Evolutionary conservation across 2,329 filamentous ascomycete species (phyloP).

Genomic region (Xylariaceae sp.): DNA sequence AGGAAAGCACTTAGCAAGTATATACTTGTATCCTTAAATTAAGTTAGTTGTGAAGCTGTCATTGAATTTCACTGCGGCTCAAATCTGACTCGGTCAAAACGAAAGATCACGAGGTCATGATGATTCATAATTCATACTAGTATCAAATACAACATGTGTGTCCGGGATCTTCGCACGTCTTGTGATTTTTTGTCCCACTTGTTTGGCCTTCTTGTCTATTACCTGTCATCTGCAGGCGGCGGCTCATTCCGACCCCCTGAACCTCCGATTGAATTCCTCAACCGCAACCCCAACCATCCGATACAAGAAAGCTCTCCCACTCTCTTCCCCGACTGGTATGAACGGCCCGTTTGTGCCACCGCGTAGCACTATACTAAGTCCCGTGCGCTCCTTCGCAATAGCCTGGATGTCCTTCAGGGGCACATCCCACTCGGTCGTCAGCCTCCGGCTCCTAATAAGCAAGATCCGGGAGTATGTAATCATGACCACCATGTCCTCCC

Average conservation of each 20-base stretch:
- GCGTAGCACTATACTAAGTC: slow-evolving; percentile 84
- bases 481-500: slow-evolving; percentile 87
- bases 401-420: slow-evolving; percentile 95
- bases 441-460: slow-evolving; percentile 81
- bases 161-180: not conserved
- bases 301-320: slow-evolving; percentile 65
- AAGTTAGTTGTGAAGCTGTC: not conserved
- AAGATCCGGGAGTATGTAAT: slow-evolving; percentile 87
- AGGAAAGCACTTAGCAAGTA: not conserved
- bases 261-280: slow-evolving; percentile 68
- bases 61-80: no score
- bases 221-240: no score
- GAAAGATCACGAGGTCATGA: not conserved
- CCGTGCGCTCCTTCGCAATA: slow-evolving; percentile 94
- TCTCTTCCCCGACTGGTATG: slow-evolving; percentile 90
- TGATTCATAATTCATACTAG: not conserved
- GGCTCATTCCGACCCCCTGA: slow-evolving; percentile 47
- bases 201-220: not conserved
- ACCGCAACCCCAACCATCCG: slow-evolving; percentile 67
- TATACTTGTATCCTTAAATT: not conserved
- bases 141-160: not conserved
- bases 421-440: slow-evolving; percentile 94
- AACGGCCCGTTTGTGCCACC: slow-evolving; percentile 94
- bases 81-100: not conserved
- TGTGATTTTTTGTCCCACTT: not conserved